phyloP scores from a whole-genome alignment of 495 filamentous ascomycete genomes.

The Immersiella caudata region DNA sequence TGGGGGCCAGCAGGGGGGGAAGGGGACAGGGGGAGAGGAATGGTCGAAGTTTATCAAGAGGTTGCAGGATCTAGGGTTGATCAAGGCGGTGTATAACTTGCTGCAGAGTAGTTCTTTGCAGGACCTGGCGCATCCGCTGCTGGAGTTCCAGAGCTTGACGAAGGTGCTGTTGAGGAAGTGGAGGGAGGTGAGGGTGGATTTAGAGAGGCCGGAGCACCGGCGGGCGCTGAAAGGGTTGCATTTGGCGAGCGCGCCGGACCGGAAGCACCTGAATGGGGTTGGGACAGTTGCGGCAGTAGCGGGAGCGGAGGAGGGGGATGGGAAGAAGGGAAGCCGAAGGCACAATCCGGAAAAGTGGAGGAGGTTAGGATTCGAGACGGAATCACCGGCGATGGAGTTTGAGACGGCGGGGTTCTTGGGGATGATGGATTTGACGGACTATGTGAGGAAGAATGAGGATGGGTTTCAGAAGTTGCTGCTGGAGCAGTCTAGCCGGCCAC shows the following conservation, averaged over 20 bases:
- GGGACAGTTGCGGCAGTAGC: slow-evolving; percentile 1
- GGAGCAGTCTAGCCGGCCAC: slow-evolving; percentile 78
- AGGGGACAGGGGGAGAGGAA: slow-evolving; percentile 59
- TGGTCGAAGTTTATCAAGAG: slow-evolving; percentile 96
- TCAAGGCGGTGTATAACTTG: slow-evolving; percentile 83
- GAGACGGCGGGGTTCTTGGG: slow-evolving; percentile 84
- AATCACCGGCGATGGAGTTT: slow-evolving; percentile 84
- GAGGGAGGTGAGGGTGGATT: slow-evolving; percentile 80
- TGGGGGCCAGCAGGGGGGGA: slow-evolving; percentile 40
- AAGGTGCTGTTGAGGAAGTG: slow-evolving; percentile 91
- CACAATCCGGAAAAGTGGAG: slow-evolving; percentile 95
- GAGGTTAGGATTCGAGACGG: slow-evolving; percentile 87
- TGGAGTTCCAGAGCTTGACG: slow-evolving; percentile 92
- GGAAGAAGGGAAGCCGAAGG: slow-evolving; percentile 59
- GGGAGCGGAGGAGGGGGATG: slow-evolving; percentile 33
- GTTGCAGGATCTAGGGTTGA: slow-evolving; percentile 90
- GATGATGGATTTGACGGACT: slow-evolving; percentile 97
- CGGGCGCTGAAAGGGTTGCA: slow-evolving; percentile 83
- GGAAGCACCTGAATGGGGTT: slow-evolving; percentile 43
- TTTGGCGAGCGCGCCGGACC: slow-evolving; percentile 75
- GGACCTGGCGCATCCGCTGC: slow-evolving; percentile 86
- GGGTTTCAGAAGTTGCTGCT: slow-evolving; percentile 87
- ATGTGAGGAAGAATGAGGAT: slow-evolving; percentile 86
- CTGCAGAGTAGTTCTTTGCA: slow-evolving; percentile 95
- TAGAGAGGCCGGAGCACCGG: slow-evolving; percentile 87